Base-by-base conservation (phyloP, 2,329 filamentous ascomycete genomes). In the Xylaria sp. region DNA sequence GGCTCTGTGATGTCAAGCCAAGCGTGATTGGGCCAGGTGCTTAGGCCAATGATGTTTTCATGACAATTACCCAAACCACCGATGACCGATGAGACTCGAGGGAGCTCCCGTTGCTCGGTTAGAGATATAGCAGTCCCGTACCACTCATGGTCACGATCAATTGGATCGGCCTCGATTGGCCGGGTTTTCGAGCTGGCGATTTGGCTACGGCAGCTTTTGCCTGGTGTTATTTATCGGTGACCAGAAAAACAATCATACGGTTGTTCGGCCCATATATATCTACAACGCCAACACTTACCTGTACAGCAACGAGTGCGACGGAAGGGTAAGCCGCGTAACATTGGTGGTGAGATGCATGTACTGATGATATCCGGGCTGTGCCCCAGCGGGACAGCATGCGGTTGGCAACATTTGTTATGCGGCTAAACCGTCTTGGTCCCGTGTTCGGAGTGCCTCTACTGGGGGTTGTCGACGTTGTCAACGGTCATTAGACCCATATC, bases 1-100 rank as follows among this genome's bases (percentile, higher is more conserved):
- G 66, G 69, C 61, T 70, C 60, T 52, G 62, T 62, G 65, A 70
- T 71, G 69, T 65, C 62, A 70, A 66, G 62, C 46, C 50, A 46
- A 63, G 61, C 32, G 56, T 71, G 64, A 67, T 69, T 67, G 69
- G 67, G 60, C 67, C 58, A 55, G 41, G 10, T 39, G 34, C 28
- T 39, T 39, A 58, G 23, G 39, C 62, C 61, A 53, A 65, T 70
- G 64, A 69, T 67, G 67, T 62, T 64, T 69, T 53, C 41, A 67
- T 69, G 63, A 65, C 69, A 67, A 66, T 60, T 45, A 55, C 23
- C 23, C 55, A 65, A 53, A 53, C 36, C 36, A 57, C 50, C 30
- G 53, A 71, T 60, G 50, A 65, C 61, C 55, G 61, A 68, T 60
- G 34, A 39, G 12, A 45, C 45, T 55, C 32, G 39, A 45, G 52